These are phyloP conservation scores for Musa itinerans DNA, from an alignment of 176 grass and related monocot species.

Conservation along the genomic window DNA sequence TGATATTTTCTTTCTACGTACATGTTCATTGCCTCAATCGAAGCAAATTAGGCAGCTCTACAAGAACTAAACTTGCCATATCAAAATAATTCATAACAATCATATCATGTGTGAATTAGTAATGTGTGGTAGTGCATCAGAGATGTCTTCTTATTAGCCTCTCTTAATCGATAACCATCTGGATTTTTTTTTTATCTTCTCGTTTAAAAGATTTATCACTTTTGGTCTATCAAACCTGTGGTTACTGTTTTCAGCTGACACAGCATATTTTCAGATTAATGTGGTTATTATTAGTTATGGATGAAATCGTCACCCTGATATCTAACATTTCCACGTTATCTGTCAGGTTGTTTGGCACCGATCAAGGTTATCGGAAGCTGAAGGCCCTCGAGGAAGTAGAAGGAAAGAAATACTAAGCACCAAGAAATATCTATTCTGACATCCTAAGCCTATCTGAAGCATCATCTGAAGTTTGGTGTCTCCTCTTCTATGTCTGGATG, in stretches of 20 bases:
- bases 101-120: too few species aligned
- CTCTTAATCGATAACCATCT: too few species aligned
- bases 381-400: slow-evolving; percentile 16
- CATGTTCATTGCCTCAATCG: neutral
- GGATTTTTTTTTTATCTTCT: too few species aligned
- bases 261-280: too few species aligned
- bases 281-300: too few species aligned
- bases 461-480: neutral
- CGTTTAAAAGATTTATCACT: too few species aligned
- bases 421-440: neutral
- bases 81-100: neutral
- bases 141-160: too few species aligned
- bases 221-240: too few species aligned
- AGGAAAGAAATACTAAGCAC: slow-evolving; percentile 8
- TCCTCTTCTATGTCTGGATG: neutral
- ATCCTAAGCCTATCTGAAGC: neutral
- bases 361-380: slow-evolving; percentile 24
- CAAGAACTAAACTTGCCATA: neutral
- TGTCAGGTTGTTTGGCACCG: slow-evolving; percentile 27
- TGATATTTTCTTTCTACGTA: too few species aligned
- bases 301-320: too few species aligned
- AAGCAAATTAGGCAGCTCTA: neutral
- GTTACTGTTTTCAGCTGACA: too few species aligned
- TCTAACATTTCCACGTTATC: neutral
- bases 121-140: too few species aligned